These are phyloP conservation scores for Diaporthe citri DNA, from an alignment of 2,329 filamentous ascomycete species.

Conservation along the genomic window DNA sequence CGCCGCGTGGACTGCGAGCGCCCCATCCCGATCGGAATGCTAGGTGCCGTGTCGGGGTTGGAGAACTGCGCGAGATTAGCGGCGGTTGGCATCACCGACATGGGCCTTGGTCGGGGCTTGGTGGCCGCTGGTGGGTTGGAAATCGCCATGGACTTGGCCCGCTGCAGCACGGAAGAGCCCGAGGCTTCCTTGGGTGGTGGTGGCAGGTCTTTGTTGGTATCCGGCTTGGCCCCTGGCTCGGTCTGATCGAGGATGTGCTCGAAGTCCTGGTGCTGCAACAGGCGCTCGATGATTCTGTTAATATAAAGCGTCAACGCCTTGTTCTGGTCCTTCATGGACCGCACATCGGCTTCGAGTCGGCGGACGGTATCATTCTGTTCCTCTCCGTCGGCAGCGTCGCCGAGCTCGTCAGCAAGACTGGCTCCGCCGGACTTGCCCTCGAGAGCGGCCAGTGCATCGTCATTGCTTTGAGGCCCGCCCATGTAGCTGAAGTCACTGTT, in stretches of 20 bases:
- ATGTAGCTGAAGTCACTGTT: slow-evolving; percentile 84
- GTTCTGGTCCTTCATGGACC: slow-evolving; percentile 89
- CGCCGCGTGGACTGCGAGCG: slow-evolving; percentile 65
- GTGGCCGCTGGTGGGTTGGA: slow-evolving; percentile 49
- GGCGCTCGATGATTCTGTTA: slow-evolving; percentile 97
- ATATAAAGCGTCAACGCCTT: slow-evolving; percentile 98
- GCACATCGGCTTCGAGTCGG: slow-evolving; percentile 82
- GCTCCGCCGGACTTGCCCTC: slow-evolving; percentile 66
- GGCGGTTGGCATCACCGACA: slow-evolving; percentile 65
- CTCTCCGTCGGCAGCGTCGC: slow-evolving; percentile 74
- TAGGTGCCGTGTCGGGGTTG: slow-evolving; percentile 81
- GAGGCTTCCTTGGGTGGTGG: slow-evolving; percentile 71
- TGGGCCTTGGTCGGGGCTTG: slow-evolving; percentile 65
- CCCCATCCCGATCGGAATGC: slow-evolving; percentile 76
- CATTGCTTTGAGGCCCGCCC: slow-evolving; percentile 66
- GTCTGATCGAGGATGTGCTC: slow-evolving; percentile 92
- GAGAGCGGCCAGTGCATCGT: slow-evolving; percentile 73
- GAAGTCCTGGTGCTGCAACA: slow-evolving; percentile 94
- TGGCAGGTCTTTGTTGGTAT: slow-evolving; percentile 87
- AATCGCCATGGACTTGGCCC: slow-evolving; percentile 71
- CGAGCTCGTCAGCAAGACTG: slow-evolving; percentile 90
- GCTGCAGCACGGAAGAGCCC: slow-evolving; percentile 67
- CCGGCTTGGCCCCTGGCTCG: slow-evolving; percentile 62
- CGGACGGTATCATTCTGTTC: slow-evolving; percentile 66
- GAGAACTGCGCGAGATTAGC: slow-evolving; percentile 53